Evolutionary conservation across 2,329 filamentous ascomycete species (phyloP).

Genomic region (Alternaria incomplexa): DNA sequence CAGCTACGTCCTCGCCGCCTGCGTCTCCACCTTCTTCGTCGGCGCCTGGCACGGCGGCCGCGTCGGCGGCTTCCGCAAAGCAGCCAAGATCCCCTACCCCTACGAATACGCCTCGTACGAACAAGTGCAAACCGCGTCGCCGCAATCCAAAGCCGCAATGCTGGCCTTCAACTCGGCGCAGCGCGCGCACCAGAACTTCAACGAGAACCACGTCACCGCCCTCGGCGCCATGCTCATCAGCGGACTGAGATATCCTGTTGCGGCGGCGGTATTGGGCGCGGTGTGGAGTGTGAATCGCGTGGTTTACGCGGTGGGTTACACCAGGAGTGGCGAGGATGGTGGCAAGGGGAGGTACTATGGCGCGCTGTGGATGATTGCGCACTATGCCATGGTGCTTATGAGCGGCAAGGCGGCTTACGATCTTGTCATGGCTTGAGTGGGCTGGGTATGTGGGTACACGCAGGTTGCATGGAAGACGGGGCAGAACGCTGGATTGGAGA

Average conservation of each 20-base stretch:
- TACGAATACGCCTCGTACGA: slow-evolving; percentile 64
- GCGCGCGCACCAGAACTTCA: slow-evolving; percentile 61
- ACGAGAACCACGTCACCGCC: slow-evolving; percentile 63
- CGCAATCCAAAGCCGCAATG: slow-evolving; percentile 51
- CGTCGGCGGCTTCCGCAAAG: slow-evolving; percentile 56
- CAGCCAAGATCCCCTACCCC: slow-evolving; percentile 63
- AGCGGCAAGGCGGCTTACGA: slow-evolving; percentile 35
- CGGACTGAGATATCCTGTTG: slow-evolving; percentile 60
- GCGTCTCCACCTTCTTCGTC: slow-evolving; percentile 62
- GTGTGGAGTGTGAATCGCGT: slow-evolving; percentile 59
- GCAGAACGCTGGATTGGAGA: background rate
- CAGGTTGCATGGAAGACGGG: background rate
- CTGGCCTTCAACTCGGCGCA: slow-evolving; percentile 54
- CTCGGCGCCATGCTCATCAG: slow-evolving; percentile 60
- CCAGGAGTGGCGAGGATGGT: slow-evolving; percentile 42
- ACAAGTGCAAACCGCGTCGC: slow-evolving; percentile 53
- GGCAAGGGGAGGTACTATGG: slow-evolving; percentile 55
- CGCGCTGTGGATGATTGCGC: slow-evolving; percentile 38
- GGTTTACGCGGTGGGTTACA: slow-evolving; percentile 58
- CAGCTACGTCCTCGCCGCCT: slow-evolving; percentile 63
- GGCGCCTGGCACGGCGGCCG: slow-evolving; percentile 58
- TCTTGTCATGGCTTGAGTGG: slow-evolving; percentile 21
- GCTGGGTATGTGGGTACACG: background rate
- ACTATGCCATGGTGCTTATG: slow-evolving; percentile 37
- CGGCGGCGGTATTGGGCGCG: slow-evolving; percentile 54